Evolutionary conservation across 2,329 filamentous ascomycete species (phyloP).

Genomic region (Neonectria faginata): DNA sequence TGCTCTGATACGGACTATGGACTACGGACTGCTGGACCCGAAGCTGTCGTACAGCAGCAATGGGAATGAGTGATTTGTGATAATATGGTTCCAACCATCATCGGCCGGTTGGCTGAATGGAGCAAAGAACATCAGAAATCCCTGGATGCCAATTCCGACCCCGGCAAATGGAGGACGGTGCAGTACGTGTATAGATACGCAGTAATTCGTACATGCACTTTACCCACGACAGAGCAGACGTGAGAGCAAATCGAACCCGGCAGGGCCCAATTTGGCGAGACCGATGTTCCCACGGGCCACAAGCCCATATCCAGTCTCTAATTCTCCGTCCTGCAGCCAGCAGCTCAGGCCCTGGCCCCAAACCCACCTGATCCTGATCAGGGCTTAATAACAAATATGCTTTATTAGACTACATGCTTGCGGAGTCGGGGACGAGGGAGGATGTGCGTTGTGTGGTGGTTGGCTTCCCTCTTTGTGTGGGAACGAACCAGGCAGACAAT

Average conservation of each 20-base stretch:
- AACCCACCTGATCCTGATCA: constrained; percentile 17
- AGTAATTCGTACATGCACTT: constrained; percentile 8
- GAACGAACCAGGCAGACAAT: constrained; percentile 11
- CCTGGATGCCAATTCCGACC: neutral
- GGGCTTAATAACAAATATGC: neutral
- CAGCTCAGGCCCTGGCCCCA: constrained; percentile 5
- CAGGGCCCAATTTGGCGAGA: constrained; percentile 13
- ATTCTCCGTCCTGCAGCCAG: constrained; percentile 1
- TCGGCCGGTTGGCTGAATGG: constrained; percentile 18
- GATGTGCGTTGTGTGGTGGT: neutral
- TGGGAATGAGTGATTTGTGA: constrained; percentile 5
- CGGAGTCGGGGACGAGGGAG: no score
- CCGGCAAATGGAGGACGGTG: neutral
- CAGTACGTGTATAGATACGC: constrained; percentile 2
- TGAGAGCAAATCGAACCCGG: constrained; percentile 5
- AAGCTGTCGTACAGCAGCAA: constrained; percentile 4
- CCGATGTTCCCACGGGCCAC: constrained; percentile 11
- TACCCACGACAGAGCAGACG: constrained; percentile 13
- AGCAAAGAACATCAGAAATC: constrained; percentile 12
- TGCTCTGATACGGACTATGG: constrained; percentile 4
- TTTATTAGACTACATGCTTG: neutral
- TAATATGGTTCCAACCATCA: constrained; percentile 19
- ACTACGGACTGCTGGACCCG: constrained; percentile 5
- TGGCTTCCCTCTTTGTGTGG: neutral
- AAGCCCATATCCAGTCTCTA: constrained; percentile 6